Base-by-base conservation (phyloP, 352 stramenopile genomes). In the Pythium apleroticum region DNA sequence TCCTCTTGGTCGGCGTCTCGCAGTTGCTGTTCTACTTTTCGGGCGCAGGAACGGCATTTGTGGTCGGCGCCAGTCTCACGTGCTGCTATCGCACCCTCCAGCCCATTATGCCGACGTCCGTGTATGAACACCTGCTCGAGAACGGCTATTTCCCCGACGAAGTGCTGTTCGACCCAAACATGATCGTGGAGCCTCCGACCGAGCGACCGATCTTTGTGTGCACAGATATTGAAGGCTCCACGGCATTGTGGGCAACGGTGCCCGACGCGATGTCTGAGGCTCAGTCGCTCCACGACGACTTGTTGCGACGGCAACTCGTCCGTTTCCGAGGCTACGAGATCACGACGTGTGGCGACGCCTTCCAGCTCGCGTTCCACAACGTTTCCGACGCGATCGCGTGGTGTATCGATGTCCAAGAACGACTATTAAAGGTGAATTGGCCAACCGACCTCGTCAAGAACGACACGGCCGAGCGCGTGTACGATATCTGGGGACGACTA, bases 201-300 rank as follows among this genome's bases (percentile, higher is more conserved):
- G 65, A 68, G 30, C 67, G 71, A 11, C 86, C 83, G 0, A 72
- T 95, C 28, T 95, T 95, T 63, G 84, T 95, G n/a, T 85, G 71
- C 17, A 95, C 86, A 0, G 86, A 95, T 63, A 93, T 95, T 57
- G 81, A 95, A 79, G 81, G 75, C 31, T 93, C 84, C 15, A 95
- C 78, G 46, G 69, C 67, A 22, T 70, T 95, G 25, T 95, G 86
- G 86, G 72, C 79, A 12, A 71, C 50, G 1, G 68, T 75, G 11
- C 57, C 73, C 0, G 66, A 78, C 3, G 71, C 76, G 0, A 93
- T 95, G 82, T 65, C 73, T 3, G 73, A 87, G 28, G 86, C 86
- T 1, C 81, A 91, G 52, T 82, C 75, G 31, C 72, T 90, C 12
- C 86, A 95, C 60, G 86, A 95, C 55, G 78, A 89, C 52, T 69